Evolutionary conservation across 169 alveolate genomes (phyloP).

Genomic region (Cryptosporidium sp.): DNA sequence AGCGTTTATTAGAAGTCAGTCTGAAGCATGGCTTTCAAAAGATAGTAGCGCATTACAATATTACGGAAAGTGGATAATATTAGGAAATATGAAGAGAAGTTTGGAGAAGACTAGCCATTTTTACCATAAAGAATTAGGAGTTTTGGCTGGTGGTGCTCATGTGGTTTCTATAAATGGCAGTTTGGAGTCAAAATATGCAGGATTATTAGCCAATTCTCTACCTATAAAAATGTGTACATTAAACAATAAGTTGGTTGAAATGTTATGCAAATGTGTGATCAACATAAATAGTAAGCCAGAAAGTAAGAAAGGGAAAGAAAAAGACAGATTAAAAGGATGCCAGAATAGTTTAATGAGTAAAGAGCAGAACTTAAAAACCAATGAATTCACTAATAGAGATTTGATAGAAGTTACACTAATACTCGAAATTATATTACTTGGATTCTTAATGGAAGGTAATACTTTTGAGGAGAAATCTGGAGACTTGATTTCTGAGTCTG

Average conservation of each 20-base stretch:
- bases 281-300: not conserved
- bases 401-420: constrained; percentile 22
- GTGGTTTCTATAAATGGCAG: not conserved
- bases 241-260: constrained; percentile 27
- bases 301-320: not conserved
- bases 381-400: not conserved
- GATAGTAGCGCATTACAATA: constrained; percentile 4
- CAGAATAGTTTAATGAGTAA: not conserved
- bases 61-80: constrained; percentile 60
- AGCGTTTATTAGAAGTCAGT: constrained; percentile 4
- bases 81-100: constrained; percentile 27
- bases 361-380: not conserved
- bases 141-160: not conserved
- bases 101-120: constrained; percentile 11
- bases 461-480: constrained; percentile 26
- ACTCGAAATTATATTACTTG: constrained; percentile 47
- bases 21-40: constrained; percentile 44
- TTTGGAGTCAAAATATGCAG: not conserved
- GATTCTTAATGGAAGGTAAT: constrained; percentile 32
- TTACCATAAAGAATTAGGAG: not conserved
- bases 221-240: constrained; percentile 60
- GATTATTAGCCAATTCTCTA: constrained; percentile 7
- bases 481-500: constrained; percentile 2
- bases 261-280: constrained; percentile 4
- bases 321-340: not conserved